Evolutionary conservation across 78 protist genomes (phyloP).

Genomic region (Paratrimastix pyriformis): DNA sequence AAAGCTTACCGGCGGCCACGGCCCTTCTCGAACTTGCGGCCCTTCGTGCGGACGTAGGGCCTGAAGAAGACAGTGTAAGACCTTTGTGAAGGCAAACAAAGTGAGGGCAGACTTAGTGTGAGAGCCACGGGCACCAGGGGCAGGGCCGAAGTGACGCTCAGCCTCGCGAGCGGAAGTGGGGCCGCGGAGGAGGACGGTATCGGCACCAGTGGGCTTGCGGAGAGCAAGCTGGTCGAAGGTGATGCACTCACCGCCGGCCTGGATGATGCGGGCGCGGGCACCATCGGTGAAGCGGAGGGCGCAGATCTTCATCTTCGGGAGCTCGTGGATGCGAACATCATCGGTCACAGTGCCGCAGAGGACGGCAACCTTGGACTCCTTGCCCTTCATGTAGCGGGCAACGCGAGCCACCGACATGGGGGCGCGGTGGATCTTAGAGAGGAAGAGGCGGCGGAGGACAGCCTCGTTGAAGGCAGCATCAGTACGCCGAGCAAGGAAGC

Average conservation of each 20-base stretch:
- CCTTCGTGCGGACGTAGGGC: constrained; percentile 54
- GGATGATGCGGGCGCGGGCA: constrained; percentile 89
- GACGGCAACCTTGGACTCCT: constrained; percentile 64
- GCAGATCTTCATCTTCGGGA: constrained; percentile 74
- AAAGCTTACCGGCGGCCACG: constrained; percentile 72
- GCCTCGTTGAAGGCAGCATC: constrained; percentile 80
- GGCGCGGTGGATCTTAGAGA: constrained; percentile 71
- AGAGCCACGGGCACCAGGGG: constrained; percentile 79
- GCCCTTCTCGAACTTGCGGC: constrained; percentile 54
- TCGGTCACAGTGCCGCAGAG: constrained; percentile 93
- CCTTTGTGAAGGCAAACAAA: neutral
- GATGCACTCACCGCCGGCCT: constrained; percentile 90
- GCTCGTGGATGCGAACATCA: constrained; percentile 82
- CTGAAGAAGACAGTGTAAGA: neutral
- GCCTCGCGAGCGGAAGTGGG: constrained; percentile 77
- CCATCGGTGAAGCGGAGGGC: constrained; percentile 89
- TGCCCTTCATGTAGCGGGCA: constrained; percentile 18
- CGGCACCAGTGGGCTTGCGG: constrained; percentile 78
- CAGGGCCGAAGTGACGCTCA: constrained; percentile 85
- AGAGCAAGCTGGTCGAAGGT: constrained; percentile 98
- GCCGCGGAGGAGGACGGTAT: constrained; percentile 91
- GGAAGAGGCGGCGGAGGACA: constrained; percentile 80
- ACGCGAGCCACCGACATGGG: constrained; percentile 77
- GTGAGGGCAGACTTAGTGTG: constrained; percentile 30
- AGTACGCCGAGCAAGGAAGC: constrained; percentile 95